phyloP scores from a whole-genome alignment of 73 alveolate species.

The Paraurostyla sp. region DNA sequence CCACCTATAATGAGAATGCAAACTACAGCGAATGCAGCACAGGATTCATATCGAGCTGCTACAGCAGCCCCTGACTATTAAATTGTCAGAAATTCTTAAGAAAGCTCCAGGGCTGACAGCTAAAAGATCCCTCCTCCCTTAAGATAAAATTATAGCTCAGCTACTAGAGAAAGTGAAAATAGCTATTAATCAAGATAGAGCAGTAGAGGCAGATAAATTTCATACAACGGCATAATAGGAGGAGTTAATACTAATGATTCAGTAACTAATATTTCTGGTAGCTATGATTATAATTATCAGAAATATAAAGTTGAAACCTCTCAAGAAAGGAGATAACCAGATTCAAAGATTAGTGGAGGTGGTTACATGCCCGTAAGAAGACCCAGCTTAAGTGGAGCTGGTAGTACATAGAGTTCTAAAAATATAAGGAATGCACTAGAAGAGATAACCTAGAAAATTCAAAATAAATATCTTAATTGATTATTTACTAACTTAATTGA shows the following conservation, averaged over 20 bases:
- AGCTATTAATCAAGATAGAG: neutral
- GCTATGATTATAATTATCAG: neutral
- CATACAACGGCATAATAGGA: neutral
- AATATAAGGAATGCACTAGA: slow-evolving; percentile 58
- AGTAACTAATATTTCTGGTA: neutral
- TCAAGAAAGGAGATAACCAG: neutral
- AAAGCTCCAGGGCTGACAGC: neutral
- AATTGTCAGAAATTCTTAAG: neutral
- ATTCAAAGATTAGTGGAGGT: too few relatives aligned
- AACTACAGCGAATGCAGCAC: neutral
- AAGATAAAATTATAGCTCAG: neutral
- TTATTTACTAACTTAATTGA: too few relatives aligned
- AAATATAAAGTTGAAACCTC: neutral
- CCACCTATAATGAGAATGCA: neutral
- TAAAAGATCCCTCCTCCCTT: neutral
- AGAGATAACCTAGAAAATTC: slow-evolving; percentile 43
- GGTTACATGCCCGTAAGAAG: neutral
- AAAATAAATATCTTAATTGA: slow-evolving; percentile 46
- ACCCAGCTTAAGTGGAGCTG: neutral
- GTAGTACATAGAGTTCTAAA: neutral
- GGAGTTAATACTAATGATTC: neutral
- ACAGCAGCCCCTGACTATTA: neutral
- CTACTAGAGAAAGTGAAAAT: neutral
- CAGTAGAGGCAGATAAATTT: neutral
- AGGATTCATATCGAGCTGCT: too few relatives aligned